phyloP scores from a whole-genome alignment of 305 asterid genomes.

The Plantago coronopus region DNA sequence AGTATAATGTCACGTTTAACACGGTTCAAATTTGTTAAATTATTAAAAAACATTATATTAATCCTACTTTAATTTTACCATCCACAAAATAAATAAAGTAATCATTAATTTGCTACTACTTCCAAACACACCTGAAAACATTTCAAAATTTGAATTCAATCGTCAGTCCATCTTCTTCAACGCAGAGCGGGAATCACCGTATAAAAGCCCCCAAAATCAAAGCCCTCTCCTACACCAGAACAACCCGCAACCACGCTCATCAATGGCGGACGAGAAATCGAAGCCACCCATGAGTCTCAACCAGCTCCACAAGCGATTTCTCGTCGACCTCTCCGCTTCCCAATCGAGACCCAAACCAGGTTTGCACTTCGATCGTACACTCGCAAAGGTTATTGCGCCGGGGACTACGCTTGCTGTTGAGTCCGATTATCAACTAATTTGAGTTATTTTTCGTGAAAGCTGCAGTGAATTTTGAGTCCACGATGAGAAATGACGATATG shows the following conservation, averaged over 20 bases:
- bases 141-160: constrained; percentile 31
- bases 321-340: constrained; percentile 53
- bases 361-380: neutral
- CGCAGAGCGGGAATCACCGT: constrained; percentile 33
- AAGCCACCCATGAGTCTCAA: constrained; percentile 68
- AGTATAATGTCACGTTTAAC: too few relatives aligned
- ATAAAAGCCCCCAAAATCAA: constrained; percentile 5
- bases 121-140: too few relatives aligned
- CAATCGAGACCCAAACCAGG: constrained; percentile 39
- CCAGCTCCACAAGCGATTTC: constrained; percentile 62
- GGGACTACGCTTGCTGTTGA: neutral
- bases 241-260: neutral
- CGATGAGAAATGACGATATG: constrained; percentile 25
- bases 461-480: constrained; percentile 27
- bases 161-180: neutral
- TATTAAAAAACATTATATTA: too few relatives aligned
- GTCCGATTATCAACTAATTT: neutral
- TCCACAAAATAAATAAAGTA: too few relatives aligned
- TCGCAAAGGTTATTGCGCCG: neutral
- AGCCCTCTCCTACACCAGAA: neutral
- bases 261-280: constrained; percentile 50
- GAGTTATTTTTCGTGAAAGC: neutral
- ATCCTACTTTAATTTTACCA: too few relatives aligned
- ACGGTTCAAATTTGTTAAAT: too few relatives aligned
- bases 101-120: too few relatives aligned